Conservation (phyloP, 495 filamentous ascomycete species). For the Podospora conica region DNA sequence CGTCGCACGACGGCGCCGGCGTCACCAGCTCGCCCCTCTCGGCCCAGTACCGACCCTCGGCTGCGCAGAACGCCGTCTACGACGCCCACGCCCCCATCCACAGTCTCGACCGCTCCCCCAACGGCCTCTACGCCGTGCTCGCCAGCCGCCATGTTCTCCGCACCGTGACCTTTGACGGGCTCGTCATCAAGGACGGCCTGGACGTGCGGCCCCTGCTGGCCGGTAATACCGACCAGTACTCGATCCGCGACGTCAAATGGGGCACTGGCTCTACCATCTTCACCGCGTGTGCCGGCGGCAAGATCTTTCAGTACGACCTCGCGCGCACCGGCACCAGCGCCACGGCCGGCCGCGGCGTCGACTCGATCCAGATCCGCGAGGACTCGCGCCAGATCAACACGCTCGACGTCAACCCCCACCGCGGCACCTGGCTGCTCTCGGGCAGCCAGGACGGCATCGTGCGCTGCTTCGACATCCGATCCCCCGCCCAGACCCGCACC, state of each 20-base stretch:
- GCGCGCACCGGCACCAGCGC: slow-evolving; percentile 42
- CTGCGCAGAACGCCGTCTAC: slow-evolving; percentile 68
- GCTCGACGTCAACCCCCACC: slow-evolving; percentile 82
- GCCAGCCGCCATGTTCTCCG: slow-evolving; percentile 81
- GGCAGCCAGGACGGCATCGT: slow-evolving; percentile 90
- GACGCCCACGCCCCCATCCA: slow-evolving; percentile 65
- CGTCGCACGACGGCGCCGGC: slow-evolving; percentile 30
- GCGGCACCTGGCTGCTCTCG: slow-evolving; percentile 69
- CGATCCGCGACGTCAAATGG: slow-evolving; percentile 81
- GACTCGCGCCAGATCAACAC: slow-evolving; percentile 89
- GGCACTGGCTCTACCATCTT: slow-evolving; percentile 61
- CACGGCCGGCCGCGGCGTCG: slow-evolving; percentile 49
- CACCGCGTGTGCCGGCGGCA: slow-evolving; percentile 79
- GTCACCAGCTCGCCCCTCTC: slow-evolving; percentile 36
- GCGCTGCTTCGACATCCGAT: slow-evolving; percentile 52
- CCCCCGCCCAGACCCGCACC: slow-evolving; percentile 31
- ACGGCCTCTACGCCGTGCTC: slow-evolving; percentile 69
- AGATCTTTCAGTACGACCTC: slow-evolving; percentile 82
- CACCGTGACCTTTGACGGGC: slow-evolving; percentile 66
- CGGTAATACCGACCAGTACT: slow-evolving; percentile 70
- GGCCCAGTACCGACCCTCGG: slow-evolving; percentile 49
- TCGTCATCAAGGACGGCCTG: slow-evolving; percentile 65
- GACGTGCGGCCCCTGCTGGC: slow-evolving; percentile 74
- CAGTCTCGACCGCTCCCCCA: slow-evolving; percentile 71
- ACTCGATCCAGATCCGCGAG: slow-evolving; percentile 64